Percentiles rank a stretch among this genome's conserved stretches.
phyloP scores from a whole-genome alignment of 768 basidiomycete species.

The Trametes elegans region DNA sequence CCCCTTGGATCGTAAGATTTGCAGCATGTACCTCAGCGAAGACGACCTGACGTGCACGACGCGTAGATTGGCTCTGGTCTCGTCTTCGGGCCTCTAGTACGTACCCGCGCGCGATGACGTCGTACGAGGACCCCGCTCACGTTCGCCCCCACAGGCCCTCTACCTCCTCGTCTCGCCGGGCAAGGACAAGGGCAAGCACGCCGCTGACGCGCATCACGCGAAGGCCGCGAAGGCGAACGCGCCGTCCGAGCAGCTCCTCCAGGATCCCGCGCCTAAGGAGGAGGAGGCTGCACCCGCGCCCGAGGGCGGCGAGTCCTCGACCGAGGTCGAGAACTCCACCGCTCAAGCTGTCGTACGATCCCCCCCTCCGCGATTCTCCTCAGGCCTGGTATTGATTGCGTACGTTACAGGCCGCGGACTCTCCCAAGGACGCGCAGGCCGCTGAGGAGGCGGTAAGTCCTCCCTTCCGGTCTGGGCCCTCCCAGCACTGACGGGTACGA shows the following conservation, averaged over 20 bases:
- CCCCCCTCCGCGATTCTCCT: no score
- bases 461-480: not conserved
- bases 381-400: not conserved
- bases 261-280: not conserved
- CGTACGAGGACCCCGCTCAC: not conserved
- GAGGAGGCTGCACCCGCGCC: conserved; percentile 5
- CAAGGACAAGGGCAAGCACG: conserved; percentile 12
- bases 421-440: conserved; percentile 17
- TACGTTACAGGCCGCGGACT: not conserved
- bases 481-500: not conserved
- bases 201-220: conserved; percentile 8
- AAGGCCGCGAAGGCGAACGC: conserved; percentile 1
- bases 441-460: conserved; percentile 13
- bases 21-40: not conserved
- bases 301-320: no score
- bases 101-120: conserved; percentile 1
- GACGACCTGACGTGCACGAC: not conserved
- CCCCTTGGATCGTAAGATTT: conserved; percentile 24
- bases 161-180: conserved; percentile 13
- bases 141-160: not conserved
- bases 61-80: conserved; percentile 26
- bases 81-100: conserved; percentile 26
- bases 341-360: no score
- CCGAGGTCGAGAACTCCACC: no score
- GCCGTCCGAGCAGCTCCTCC: not conserved